phyloP scores from a whole-genome alignment of 306 rosid species.

The Quercus gilva region DNA sequence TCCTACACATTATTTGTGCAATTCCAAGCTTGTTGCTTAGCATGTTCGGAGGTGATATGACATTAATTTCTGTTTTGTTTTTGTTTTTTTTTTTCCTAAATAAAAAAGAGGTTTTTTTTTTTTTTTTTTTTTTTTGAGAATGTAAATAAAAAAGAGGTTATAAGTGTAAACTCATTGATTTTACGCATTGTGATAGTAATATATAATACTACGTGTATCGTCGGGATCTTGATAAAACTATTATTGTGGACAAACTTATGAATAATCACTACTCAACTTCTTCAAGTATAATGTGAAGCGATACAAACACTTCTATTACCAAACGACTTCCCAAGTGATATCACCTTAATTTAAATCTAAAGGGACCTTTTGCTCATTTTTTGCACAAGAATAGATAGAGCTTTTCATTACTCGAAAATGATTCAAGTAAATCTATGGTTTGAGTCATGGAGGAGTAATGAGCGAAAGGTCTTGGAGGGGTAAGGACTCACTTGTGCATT shows the following conservation, averaged over 20 bases:
- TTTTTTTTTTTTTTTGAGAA: too few relatives aligned
- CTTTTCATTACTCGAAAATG: not conserved
- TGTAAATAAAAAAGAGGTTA: too few relatives aligned
- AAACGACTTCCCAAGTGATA: rapidly evolving
- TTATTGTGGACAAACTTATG: too few relatives aligned
- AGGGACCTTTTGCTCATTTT: not conserved
- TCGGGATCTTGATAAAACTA: rapidly evolving
- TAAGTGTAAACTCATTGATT: rapidly evolving
- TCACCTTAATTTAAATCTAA: not conserved
- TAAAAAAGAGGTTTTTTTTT: too few relatives aligned
- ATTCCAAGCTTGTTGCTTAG: not conserved
- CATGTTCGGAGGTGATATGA: too few relatives aligned
- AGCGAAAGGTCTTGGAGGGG: too few relatives aligned
- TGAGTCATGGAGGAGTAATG: too few relatives aligned
- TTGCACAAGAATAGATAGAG: not conserved
- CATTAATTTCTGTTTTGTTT: too few relatives aligned
- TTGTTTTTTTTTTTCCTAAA: too few relatives aligned
- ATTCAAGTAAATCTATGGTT: not conserved
- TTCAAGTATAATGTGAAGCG: too few relatives aligned
- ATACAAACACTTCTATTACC: rapidly evolving
- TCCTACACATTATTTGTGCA: not conserved
- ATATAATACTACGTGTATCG: rapidly evolving
- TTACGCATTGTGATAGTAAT: rapidly evolving
- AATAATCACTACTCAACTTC: too few relatives aligned
- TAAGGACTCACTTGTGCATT: too few relatives aligned